Evolutionary conservation across 495 filamentous ascomycete genomes (phyloP).

Genomic region (Hypoxylon fuscum): DNA sequence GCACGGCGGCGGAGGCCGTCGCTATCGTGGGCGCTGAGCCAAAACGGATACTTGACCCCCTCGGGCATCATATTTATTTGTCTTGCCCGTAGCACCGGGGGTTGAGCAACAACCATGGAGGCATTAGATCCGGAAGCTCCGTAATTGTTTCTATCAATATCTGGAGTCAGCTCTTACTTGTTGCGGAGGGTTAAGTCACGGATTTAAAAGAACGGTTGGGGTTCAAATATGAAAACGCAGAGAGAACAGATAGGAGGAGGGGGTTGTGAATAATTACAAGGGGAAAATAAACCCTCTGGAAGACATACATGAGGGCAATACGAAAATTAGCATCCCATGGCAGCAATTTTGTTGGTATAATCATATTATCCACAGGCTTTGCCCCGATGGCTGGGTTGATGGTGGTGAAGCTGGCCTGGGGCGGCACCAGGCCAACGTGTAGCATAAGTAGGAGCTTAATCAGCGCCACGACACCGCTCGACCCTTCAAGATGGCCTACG

Average conservation of each 20-base stretch:
- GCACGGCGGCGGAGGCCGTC: neutral
- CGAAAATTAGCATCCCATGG: constrained; percentile 47
- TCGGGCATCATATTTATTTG: constrained; percentile 23
- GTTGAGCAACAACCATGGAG: constrained; percentile 47
- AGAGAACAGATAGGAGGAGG: neutral
- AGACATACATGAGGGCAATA: constrained; percentile 48
- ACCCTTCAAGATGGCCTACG: constrained; percentile 59
- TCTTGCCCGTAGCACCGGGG: constrained; percentile 3
- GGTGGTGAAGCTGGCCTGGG: constrained; percentile 49
- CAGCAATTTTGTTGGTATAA: constrained; percentile 40
- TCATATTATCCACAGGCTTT: constrained; percentile 43
- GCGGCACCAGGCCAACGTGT: constrained; percentile 47
- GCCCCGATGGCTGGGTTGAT: constrained; percentile 51
- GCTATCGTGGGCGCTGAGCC: constrained; percentile 38
- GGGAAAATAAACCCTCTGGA: neutral
- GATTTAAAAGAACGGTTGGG: neutral
- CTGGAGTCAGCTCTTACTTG: neutral
- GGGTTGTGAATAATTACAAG: neutral
- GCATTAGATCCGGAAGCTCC: constrained; percentile 59
- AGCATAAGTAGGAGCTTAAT: constrained; percentile 59
- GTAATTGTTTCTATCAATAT: constrained; percentile 54
- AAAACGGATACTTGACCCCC: constrained; percentile 41
- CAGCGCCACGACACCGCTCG: constrained; percentile 50
- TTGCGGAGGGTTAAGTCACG: neutral
- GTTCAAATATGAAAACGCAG: too few relatives aligned